Evolutionary conservation across 2,329 filamentous ascomycete species (phyloP).

Genomic region (Cordyceps sp.): DNA sequence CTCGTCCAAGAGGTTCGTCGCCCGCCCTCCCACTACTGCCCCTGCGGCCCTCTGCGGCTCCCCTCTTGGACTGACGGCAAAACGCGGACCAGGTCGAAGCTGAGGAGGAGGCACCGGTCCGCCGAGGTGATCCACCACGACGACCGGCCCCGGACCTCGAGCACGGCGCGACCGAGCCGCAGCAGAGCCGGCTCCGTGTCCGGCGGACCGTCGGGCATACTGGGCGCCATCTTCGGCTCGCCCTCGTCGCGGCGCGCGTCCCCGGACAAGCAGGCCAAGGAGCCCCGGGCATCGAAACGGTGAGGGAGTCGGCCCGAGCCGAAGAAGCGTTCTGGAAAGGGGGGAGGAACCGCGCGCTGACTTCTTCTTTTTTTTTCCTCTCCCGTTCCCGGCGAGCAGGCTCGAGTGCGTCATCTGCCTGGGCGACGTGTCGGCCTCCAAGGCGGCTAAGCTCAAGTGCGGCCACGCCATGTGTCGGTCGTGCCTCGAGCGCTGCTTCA

Average conservation of each 20-base stretch:
- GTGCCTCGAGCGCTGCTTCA: constrained; percentile 62
- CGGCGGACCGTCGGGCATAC: constrained; percentile 8
- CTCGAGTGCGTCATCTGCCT: constrained; percentile 59
- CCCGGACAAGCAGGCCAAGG: constrained; percentile 9
- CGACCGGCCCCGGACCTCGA: constrained; percentile 4
- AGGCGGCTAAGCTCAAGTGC: constrained; percentile 57
- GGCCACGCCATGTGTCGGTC: constrained; percentile 66
- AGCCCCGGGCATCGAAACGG: constrained; percentile 1
- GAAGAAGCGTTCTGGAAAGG: too few relatives aligned
- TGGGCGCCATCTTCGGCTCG: constrained; percentile 11
- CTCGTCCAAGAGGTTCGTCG: constrained; percentile 13
- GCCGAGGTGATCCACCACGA: constrained; percentile 6
- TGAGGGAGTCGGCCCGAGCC: neutral
- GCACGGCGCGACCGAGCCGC: constrained; percentile 5
- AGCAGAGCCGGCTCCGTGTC: constrained; percentile 6
- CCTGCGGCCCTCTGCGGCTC: too few relatives aligned
- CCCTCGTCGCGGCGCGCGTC: constrained; percentile 10
- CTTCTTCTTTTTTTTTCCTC: too few relatives aligned
- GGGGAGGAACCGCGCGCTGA: too few relatives aligned
- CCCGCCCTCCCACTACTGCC: too few relatives aligned
- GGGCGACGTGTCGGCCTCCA: constrained; percentile 46
- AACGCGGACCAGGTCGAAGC: constrained; percentile 4
- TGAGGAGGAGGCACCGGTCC: constrained; percentile 5
- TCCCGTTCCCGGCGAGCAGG: too few relatives aligned
- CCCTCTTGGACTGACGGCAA: too few relatives aligned